These are phyloP conservation scores for Taxillus chinensis DNA, from an alignment of 164 flowering plant genomes.

Conservation along the genomic window DNA sequence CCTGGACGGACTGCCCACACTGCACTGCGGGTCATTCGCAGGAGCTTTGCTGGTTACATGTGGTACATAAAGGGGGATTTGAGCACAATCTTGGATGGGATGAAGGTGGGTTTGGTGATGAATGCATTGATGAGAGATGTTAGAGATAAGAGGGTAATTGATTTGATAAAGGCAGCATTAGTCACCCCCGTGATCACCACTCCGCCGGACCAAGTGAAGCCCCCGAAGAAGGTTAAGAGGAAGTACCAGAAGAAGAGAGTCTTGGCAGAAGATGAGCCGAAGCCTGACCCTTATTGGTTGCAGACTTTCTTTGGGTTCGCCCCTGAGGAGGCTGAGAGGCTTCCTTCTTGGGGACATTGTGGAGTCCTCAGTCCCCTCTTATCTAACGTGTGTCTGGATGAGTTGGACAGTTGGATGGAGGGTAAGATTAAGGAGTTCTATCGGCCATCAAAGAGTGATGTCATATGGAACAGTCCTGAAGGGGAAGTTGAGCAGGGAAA, in stretches of 20 bases:
- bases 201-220: conserved; percentile 34
- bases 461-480: conserved; percentile 83
- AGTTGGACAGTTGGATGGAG: conserved; percentile 89
- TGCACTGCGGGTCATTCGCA: conserved; percentile 66
- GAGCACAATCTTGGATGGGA: conserved; percentile 82
- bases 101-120: conserved; percentile 81
- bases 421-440: conserved; percentile 75
- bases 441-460: conserved; percentile 79
- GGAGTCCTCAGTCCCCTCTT: conserved; percentile 85
- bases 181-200: conserved; percentile 72
- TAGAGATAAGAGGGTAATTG: conserved; percentile 80
- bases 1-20: conserved; percentile 92
- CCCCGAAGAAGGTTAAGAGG: conserved; percentile 62
- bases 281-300: conserved; percentile 96
- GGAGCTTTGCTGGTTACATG: conserved; percentile 83
- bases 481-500: conserved; percentile 88
- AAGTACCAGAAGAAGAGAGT: conserved; percentile 94
- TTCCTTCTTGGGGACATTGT: conserved; percentile 91
- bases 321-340: conserved; percentile 85
- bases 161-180: conserved; percentile 70
- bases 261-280: conserved; percentile 89
- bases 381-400: conserved; percentile 75
- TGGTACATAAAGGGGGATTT: conserved; percentile 93
- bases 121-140: conserved; percentile 86
- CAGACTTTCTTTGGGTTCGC: conserved; percentile 84